These are phyloP conservation scores for Eucalyptus pumila DNA, from an alignment of 345 rosid species.

Conservation along the genomic window DNA sequence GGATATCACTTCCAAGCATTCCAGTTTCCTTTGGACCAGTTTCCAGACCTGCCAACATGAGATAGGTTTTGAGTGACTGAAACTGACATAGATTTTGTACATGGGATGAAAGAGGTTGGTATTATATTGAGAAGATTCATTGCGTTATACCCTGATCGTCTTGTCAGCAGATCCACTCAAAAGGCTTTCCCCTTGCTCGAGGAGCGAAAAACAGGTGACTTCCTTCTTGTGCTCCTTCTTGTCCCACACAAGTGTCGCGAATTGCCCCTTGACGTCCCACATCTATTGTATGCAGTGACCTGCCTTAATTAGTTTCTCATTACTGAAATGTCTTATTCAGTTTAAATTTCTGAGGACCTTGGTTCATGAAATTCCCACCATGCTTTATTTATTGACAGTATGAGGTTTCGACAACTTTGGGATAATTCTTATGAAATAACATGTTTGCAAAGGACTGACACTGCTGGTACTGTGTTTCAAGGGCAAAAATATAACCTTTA, in stretches of 20 bases:
- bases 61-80: neutral
- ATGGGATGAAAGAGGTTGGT: neutral
- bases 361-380: neutral
- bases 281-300: slow-evolving; percentile 13
- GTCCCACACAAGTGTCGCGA: slow-evolving; percentile 49
- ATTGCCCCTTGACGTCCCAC: slow-evolving; percentile 59
- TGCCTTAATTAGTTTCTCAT: neutral
- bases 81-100: neutral
- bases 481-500: slow-evolving; percentile 31
- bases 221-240: slow-evolving; percentile 64
- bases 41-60: slow-evolving; percentile 58
- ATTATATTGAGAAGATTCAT: neutral
- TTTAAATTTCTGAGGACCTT: neutral
- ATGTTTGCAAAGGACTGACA: neutral
- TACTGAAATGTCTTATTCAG: neutral
- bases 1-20: slow-evolving; percentile 56
- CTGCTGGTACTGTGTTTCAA: neutral
- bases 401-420: neutral
- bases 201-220: slow-evolving; percentile 73
- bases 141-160: slow-evolving; percentile 43
- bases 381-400: neutral
- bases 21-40: slow-evolving; percentile 46
- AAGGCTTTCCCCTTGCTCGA: slow-evolving; percentile 62
- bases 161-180: slow-evolving; percentile 86
- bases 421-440: neutral